Conservation (phyloP, 805 yeast genomes). For the Saccharomycopsis babjevae region DNA sequence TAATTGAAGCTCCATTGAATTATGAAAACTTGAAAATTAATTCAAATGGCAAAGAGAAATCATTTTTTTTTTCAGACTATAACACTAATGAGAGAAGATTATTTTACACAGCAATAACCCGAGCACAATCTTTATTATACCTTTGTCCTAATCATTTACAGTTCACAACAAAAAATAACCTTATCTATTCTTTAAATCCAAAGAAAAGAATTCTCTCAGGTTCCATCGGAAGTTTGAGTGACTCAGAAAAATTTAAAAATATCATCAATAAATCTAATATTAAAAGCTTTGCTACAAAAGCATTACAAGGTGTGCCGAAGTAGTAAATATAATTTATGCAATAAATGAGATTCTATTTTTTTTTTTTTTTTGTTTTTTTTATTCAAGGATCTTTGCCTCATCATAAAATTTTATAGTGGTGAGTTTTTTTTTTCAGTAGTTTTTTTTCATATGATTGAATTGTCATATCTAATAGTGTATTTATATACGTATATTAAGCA, state of each 20-base stretch:
- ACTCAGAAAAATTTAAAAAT: background rate
- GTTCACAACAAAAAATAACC: background rate
- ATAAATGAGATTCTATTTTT: background rate
- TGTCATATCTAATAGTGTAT: too few species aligned
- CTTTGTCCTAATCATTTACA: conserved; percentile 6
- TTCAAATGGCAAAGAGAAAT: conserved; percentile 15
- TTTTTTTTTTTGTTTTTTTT: background rate
- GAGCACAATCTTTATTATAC: conserved; percentile 39
- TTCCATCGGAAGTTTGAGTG: background rate
- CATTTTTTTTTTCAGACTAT: background rate
- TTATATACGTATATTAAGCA: too few species aligned
- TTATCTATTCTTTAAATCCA: background rate
- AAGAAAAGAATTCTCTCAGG: background rate
- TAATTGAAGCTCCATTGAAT: conserved; percentile 24
- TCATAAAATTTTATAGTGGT: background rate
- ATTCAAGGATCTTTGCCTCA: background rate
- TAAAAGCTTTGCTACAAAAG: too few species aligned
- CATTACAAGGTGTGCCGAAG: too few species aligned
- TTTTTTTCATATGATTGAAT: too few species aligned
- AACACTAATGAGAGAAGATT: conserved; percentile 30
- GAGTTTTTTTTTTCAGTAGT: background rate
- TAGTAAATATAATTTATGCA: too few species aligned
- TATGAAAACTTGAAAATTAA: background rate
- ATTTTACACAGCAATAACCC: conserved; percentile 56
- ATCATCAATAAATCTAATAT: background rate